phyloP scores from a whole-genome alignment of 371 early-diverging fungal genomes.

The Lichtheimia ramosa region DNA sequence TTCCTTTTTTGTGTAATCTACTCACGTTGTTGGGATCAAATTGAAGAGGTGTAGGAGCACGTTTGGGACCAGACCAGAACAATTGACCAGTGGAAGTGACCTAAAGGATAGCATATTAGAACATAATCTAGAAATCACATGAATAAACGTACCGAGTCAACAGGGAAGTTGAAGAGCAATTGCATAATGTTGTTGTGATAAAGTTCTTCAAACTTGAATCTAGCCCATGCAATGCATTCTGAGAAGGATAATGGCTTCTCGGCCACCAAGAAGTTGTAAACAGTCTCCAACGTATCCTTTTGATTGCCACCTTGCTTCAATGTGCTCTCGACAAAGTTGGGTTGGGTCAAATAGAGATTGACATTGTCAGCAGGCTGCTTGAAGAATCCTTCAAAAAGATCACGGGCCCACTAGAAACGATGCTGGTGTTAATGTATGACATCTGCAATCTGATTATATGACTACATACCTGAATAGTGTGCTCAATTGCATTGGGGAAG shows the following conservation, averaged over 20 bases:
- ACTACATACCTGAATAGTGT: slow-evolving; percentile 89
- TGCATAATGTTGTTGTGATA: slow-evolving; percentile 93
- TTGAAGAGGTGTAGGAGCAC: slow-evolving; percentile 85
- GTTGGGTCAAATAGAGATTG: slow-evolving; percentile 86
- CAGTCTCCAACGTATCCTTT: slow-evolving; percentile 72
- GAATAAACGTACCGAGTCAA: slow-evolving; percentile 69
- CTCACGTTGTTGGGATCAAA: slow-evolving; percentile 80
- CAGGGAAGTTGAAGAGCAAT: slow-evolving; percentile 95
- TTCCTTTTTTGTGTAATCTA: neutral
- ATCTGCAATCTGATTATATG: neutral
- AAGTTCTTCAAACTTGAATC: slow-evolving; percentile 89
- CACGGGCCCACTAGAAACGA: slow-evolving; percentile 86
- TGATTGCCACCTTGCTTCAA: slow-evolving; percentile 82
- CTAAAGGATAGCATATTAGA: slow-evolving; percentile 14
- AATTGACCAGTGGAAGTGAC: slow-evolving; percentile 90
- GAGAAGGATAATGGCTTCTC: slow-evolving; percentile 84
- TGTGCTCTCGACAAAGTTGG: slow-evolving; percentile 77
- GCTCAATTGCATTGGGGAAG: slow-evolving; percentile 99
- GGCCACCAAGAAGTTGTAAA: slow-evolving; percentile 72
- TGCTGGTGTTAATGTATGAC: slow-evolving; percentile 1
- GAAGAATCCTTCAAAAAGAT: slow-evolving; percentile 97
- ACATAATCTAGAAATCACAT: slow-evolving; percentile 11
- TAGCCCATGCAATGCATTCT: slow-evolving; percentile 93
- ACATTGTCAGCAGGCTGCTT: slow-evolving; percentile 90
- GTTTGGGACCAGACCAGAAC: slow-evolving; percentile 99